Evolutionary conservation across 2,329 filamentous ascomycete genomes (phyloP), one percentile per base, ranked within the genome.

Genomic region (Cercospora canescens): DNA sequence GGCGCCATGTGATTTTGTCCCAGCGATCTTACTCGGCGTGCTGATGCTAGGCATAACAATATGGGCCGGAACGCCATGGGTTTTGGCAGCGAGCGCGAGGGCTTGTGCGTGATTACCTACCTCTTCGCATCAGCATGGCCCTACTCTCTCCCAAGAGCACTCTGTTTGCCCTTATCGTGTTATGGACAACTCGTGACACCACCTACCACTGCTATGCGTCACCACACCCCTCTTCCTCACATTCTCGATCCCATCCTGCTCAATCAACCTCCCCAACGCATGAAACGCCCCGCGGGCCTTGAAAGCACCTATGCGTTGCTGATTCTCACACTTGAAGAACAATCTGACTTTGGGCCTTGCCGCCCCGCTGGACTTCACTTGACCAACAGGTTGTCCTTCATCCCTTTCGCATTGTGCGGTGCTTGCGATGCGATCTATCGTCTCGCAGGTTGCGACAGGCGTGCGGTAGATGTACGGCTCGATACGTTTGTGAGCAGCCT

Each of bases 281-380:
- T 97, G 92, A 73, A 97, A 97, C 0, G 94, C 94, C 5, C 94
- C 95, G 6, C 94, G 84, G 16, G 89, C 91, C 81, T 98, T 98
- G 83, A 98, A 98, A 1, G 94, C 94, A 60, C 94, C 95, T 62
- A 96, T 88, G 63, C 89, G 88, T 82, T 98, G 95, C 65, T 92
- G 83, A 79, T 97, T 97, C 83, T 98, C 94, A 79, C 93, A 96
- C 82, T 98, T 98, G 86, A 98, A 96, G 83, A 92, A 95, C 60
- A 98, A 84, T 12, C 88, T 84, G 41, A 97, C 81, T 58, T 81
- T 86, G 0, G 93, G 93, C 4, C 77, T 81, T 1, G 90, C 87
- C 0, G 89, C 71, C 18, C 63, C 70, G 37, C 32, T 24, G 6
- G 62, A 63, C 1, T 54, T 52, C n/a, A 60, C 64, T 41, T 61